These are phyloP conservation scores for Drechslerella stenobrocha DNA, from an alignment of 2,329 filamentous ascomycete species.

Conservation along the genomic window DNA sequence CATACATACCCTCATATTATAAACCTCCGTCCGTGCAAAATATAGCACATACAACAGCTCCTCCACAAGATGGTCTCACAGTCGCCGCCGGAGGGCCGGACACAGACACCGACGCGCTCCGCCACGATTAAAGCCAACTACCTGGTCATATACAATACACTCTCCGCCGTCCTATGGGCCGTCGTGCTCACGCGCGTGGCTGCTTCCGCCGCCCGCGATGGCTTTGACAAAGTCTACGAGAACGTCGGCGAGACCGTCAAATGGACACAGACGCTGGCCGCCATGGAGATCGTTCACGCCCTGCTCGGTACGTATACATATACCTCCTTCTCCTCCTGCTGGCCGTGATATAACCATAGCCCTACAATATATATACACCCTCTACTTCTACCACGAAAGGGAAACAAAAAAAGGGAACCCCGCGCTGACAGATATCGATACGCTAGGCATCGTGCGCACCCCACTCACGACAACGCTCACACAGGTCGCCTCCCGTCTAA, in stretches of 20 bases:
- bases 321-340: too few relatives aligned
- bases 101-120: conserved; percentile 18
- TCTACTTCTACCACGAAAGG: too few relatives aligned
- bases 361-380: too few relatives aligned
- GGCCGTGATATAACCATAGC: too few relatives aligned
- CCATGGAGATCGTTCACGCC: conserved; percentile 81
- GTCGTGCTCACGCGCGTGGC: conserved; percentile 72
- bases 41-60: too few relatives aligned
- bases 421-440: too few relatives aligned
- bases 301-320: conserved; percentile 69
- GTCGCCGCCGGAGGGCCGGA: too few relatives aligned
- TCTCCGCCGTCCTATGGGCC: conserved; percentile 76
- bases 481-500: conserved; percentile 84
- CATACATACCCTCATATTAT: too few relatives aligned
- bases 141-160: conserved; percentile 80
- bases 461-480: conserved; percentile 82
- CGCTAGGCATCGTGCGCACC: conserved; percentile 83
- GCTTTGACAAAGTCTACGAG: conserved; percentile 65
- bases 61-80: too few relatives aligned
- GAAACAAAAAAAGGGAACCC: too few relatives aligned
- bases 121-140: conserved; percentile 60
- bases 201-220: conserved; percentile 61
- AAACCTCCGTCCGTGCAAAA: too few relatives aligned
- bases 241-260: conserved; percentile 70
- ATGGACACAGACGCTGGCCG: conserved; percentile 80